Conservation (phyloP, 768 basidiomycete genomes). For the Neoboletus magnificus region DNA sequence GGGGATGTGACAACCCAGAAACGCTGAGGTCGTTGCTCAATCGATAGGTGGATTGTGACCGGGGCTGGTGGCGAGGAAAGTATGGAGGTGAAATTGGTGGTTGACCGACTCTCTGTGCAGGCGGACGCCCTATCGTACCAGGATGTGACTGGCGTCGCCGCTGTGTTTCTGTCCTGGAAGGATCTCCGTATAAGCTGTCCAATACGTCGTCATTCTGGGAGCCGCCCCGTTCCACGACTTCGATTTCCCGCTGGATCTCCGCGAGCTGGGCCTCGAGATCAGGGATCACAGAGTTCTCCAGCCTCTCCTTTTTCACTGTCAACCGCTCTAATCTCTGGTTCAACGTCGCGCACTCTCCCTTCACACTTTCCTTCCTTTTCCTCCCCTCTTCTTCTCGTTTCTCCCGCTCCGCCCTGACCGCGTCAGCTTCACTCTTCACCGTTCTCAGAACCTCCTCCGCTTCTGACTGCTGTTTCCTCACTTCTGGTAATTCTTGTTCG, state of each 20-base stretch:
- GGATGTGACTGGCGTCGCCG: slow-evolving; percentile 27
- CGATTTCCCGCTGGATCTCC: slow-evolving; percentile 59
- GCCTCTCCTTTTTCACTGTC: slow-evolving; percentile 58
- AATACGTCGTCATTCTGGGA: slow-evolving; percentile 16
- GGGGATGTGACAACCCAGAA: slow-evolving; percentile 14
- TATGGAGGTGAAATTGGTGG: slow-evolving; percentile 27
- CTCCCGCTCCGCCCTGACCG: slow-evolving; percentile 43
- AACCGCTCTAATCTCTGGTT: slow-evolving; percentile 67
- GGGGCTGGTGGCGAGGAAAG: slow-evolving; percentile 25
- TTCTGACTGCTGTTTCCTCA: slow-evolving; percentile 41
- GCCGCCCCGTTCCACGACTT: slow-evolving; percentile 33
- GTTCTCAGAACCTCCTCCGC: slow-evolving; percentile 39
- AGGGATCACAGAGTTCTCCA: slow-evolving; percentile 54
- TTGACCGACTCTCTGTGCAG: slow-evolving; percentile 12
- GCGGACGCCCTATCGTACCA: slow-evolving; percentile 28
- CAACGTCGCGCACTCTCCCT: slow-evolving; percentile 53
- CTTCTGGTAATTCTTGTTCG: slow-evolving; percentile 38
- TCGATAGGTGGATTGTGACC: slow-evolving; percentile 25
- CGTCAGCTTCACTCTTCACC: slow-evolving; percentile 45
- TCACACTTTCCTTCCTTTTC: slow-evolving; percentile 54
- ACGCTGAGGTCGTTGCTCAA: slow-evolving; percentile 11
- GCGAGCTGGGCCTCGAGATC: slow-evolving; percentile 68
- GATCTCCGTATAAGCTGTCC: slow-evolving; percentile 14
- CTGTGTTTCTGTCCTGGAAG: slow-evolving; percentile 19
- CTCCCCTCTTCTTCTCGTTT: slow-evolving; percentile 48